phyloP scores from a whole-genome alignment of 176 grass and related monocot genomes.

The bread wheat (Triticum aestivum) region IWGSC_CS_RefSeq_v2.1 NC_057810.1:551374355-551374854 shows the following conservation, averaged over 20 bases:
- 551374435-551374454: constrained; percentile 72
- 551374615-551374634: constrained; percentile 43
- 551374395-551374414: constrained; percentile 71
- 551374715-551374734: constrained; percentile 37
- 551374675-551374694: constrained; percentile 41
- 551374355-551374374: constrained; percentile 67
- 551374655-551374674: constrained; percentile 37
- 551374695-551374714: constrained; percentile 52
- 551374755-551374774: constrained; percentile 43
- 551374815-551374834: constrained; percentile 41
- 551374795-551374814: constrained; percentile 63
- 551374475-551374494: constrained; percentile 59
- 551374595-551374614: constrained; percentile 57
- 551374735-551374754: constrained; percentile 33
- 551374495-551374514: constrained; percentile 39
- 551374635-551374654: constrained; percentile 55
- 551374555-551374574: constrained; percentile 66
- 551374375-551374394: constrained; percentile 27
- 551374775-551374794: constrained; percentile 77
- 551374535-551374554: constrained; percentile 52
- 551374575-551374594: constrained; percentile 69
- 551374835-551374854: constrained; percentile 49
- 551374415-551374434: constrained; percentile 87
- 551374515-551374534: constrained; percentile 47
- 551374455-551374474: constrained; percentile 54